A percentile compares a stretch with the other conserved stretches of the same genome.
These are phyloP conservation scores for Domatiomyces globalis DNA, from an alignment of 2,329 filamentous ascomycete species.

Conservation along the genomic window DNA sequence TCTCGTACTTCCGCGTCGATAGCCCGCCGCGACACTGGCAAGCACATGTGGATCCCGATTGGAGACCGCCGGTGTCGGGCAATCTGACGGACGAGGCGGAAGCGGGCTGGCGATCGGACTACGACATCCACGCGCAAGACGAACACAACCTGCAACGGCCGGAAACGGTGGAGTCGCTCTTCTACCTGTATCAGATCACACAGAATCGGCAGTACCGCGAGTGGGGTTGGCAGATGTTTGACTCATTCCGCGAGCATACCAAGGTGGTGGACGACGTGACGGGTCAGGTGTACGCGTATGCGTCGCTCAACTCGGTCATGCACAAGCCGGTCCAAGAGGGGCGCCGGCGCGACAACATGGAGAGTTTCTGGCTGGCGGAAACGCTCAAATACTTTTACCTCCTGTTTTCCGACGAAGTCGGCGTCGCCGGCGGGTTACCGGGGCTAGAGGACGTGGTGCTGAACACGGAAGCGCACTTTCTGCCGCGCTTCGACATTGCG, in stretches of 20 bases:
- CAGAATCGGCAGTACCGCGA: slow-evolving; percentile 76
- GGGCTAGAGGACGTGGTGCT: slow-evolving; percentile 68
- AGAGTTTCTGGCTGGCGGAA: slow-evolving; percentile 97
- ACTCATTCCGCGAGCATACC: slow-evolving; percentile 74
- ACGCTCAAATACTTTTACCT: slow-evolving; percentile 97
- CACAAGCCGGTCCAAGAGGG: slow-evolving; percentile 10
- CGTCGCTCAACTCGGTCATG: slow-evolving; percentile 12
- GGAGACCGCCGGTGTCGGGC: slow-evolving; percentile 38
- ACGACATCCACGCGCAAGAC: slow-evolving; percentile 66
- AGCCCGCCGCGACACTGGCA: slow-evolving; percentile 42
- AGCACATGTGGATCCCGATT: slow-evolving; percentile 22
- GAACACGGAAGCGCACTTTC: slow-evolving; percentile 88
- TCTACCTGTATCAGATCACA: slow-evolving; percentile 98
- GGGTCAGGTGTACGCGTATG: slow-evolving; percentile 15
- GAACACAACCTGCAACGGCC: slow-evolving; percentile 86
- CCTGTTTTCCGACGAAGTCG: slow-evolving; percentile 57
- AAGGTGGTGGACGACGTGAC: slow-evolving; percentile 53
- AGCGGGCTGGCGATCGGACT: slow-evolving; percentile 57
- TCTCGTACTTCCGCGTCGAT: slow-evolving; percentile 73
- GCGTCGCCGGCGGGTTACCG: slow-evolving; percentile 4
- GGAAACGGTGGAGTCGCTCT: slow-evolving; percentile 88
- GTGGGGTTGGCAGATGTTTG: slow-evolving; percentile 99
- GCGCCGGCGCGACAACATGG: slow-evolving; percentile 65
- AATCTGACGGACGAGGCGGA: slow-evolving; percentile 28
- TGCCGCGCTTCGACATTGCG: slow-evolving; percentile 72